These are phyloP conservation scores for Paramyrothecium sp. DNA, from an alignment of 2,329 filamentous ascomycete genomes.

Conservation along the genomic window DNA sequence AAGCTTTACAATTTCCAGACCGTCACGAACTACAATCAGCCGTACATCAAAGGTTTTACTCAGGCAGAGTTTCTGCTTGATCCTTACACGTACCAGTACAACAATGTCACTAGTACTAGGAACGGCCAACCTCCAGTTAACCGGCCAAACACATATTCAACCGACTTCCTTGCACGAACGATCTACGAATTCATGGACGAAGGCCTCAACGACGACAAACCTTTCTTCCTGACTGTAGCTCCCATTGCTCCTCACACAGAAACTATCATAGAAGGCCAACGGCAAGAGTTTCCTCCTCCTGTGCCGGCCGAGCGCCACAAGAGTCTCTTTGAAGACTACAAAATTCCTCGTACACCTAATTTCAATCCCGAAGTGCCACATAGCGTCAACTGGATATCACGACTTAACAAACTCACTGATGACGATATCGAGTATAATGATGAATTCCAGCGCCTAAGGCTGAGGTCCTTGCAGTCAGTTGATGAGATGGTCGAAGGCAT, in stretches of 20 bases:
- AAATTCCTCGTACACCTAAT: constrained; percentile 57
- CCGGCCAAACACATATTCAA: constrained; percentile 51
- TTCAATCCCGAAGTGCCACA: constrained; percentile 56
- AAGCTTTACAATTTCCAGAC: constrained; percentile 54
- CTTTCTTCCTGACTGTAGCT: constrained; percentile 56
- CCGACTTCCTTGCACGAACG: constrained; percentile 50
- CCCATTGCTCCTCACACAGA: constrained; percentile 35
- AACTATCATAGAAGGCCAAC: constrained; percentile 14
- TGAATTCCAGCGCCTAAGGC: constrained; percentile 34
- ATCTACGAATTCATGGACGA: constrained; percentile 52
- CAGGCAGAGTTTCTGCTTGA: constrained; percentile 59
- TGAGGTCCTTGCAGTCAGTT: constrained; percentile 41
- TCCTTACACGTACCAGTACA: constrained; percentile 66
- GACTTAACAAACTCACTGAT: constrained; percentile 28
- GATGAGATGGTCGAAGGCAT: constrained; percentile 41
- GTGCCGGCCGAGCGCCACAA: constrained; percentile 51
- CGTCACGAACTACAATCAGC: constrained; percentile 46
- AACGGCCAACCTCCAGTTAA: constrained; percentile 54
- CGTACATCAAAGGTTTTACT: constrained; percentile 55
- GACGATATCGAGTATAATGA: constrained; percentile 30
- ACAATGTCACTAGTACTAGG: constrained; percentile 62
- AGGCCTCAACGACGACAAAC: constrained; percentile 38
- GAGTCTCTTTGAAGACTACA: constrained; percentile 56
- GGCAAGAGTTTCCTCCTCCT: constrained; percentile 24
- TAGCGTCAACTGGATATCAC: constrained; percentile 41